A percentile compares a stretch with the other conserved stretches of the same genome.
These are phyloP conservation scores for Biancaea sappan DNA, from an alignment of 306 rosid genomes.

Conservation along the genomic window DNA sequence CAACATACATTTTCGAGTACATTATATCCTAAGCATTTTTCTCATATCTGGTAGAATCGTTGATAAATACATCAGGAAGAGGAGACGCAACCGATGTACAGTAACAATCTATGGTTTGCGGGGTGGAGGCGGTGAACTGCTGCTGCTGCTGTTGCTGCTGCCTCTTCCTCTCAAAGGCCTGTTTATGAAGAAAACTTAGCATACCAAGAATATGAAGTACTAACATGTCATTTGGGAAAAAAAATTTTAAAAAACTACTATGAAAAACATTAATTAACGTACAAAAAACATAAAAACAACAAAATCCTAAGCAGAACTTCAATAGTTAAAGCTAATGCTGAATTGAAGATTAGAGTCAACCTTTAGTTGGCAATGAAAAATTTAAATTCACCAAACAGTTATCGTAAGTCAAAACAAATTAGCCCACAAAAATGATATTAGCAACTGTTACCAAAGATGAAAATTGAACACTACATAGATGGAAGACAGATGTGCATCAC, in stretches of 20 bases:
- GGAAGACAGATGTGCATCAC: constrained; percentile 38
- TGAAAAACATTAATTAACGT: not conserved
- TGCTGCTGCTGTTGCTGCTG: constrained; percentile 90
- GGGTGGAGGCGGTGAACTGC: constrained; percentile 78
- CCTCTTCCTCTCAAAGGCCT: constrained; percentile 92
- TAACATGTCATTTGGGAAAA: no score
- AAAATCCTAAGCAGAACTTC: not conserved
- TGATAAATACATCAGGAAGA: constrained; percentile 32
- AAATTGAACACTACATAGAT: not conserved
- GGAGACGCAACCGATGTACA: constrained; percentile 2
- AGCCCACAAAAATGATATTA: not conserved
- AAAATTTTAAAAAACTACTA: not conserved
- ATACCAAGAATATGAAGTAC: constrained; percentile 5
- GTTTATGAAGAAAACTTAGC: not conserved
- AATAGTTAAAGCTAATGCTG: not conserved
- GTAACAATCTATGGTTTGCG: constrained; percentile 60
- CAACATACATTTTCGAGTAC: constrained; percentile 26
- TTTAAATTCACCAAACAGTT: not conserved
- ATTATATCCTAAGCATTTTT: constrained; percentile 23
- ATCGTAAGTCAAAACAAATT: not conserved
- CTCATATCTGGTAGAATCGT: constrained; percentile 20
- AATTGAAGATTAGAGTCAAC: not conserved
- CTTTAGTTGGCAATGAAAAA: constrained; percentile 9
- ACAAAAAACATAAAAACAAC: not conserved
- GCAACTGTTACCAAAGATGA: not conserved